Percentiles rank a stretch among this genome's conserved stretches.
phyloP scores from a whole-genome alignment of 257 asterid species.

The Lycium barbarum region DNA sequence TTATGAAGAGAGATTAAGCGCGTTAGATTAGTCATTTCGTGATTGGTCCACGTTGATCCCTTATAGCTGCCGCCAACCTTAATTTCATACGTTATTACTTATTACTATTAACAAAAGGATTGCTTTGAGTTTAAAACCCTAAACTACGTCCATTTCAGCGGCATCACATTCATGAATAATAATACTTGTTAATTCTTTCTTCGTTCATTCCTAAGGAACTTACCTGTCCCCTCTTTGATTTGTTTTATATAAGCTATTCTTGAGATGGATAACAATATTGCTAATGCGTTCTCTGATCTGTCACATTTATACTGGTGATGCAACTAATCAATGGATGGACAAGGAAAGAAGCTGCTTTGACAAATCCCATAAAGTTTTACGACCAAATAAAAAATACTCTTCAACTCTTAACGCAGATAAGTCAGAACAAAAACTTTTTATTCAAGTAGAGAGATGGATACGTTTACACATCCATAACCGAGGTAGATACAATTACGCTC shows the following conservation, averaged over 20 bases:
- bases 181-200: slow-evolving; percentile 22
- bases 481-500: background rate
- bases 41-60: slow-evolving; percentile 22
- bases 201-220: slow-evolving; percentile 23
- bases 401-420: background rate
- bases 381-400: background rate
- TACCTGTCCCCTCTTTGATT: background rate
- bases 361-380: background rate
- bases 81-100: background rate
- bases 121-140: slow-evolving; percentile 16
- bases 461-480: background rate
- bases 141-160: slow-evolving; percentile 26
- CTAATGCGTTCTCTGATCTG: slow-evolving; percentile 10
- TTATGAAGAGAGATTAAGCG: slow-evolving; percentile 21
- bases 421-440: background rate
- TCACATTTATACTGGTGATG: background rate
- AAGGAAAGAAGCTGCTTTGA: background rate
- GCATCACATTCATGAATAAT: background rate
- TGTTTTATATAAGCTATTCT: background rate
- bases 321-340: slow-evolving; percentile 23
- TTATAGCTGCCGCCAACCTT: slow-evolving; percentile 3
- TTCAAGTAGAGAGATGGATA: background rate
- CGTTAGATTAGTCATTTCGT: slow-evolving; percentile 24
- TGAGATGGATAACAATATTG: background rate
- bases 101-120: background rate